phyloP scores from a whole-genome alignment of 2,329 filamentous ascomycete genomes.

The Colletotrichum destructivum region DNA sequence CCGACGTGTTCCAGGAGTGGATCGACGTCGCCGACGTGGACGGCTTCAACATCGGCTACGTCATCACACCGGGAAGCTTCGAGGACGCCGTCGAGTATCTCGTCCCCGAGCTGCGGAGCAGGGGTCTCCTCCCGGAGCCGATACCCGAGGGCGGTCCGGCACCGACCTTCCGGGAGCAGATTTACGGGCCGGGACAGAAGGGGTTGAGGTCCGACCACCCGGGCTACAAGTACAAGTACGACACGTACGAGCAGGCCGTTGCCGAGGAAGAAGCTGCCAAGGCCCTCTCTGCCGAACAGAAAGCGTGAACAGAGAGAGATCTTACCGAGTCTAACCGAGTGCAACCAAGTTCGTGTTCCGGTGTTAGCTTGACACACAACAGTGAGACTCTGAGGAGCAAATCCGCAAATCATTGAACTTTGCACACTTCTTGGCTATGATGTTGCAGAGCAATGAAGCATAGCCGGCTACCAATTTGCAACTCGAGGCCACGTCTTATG shows the following conservation, averaged over 20 bases:
- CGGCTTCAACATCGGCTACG: conserved; percentile 59
- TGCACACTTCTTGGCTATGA: no score
- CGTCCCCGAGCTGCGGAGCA: conserved; percentile 48
- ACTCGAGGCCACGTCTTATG: no score
- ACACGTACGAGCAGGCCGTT: conserved; percentile 24
- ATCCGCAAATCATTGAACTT: no score
- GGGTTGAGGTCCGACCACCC: conserved; percentile 26
- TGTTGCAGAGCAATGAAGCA: no score
- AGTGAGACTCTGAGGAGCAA: no score
- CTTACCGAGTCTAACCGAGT: not conserved
- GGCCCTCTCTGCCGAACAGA: no score
- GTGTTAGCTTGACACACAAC: no score
- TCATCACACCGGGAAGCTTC: conserved; percentile 57
- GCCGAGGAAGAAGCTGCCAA: conserved; percentile 12
- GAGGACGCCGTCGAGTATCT: conserved; percentile 52
- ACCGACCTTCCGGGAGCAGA: conserved; percentile 28
- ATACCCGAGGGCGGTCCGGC: not conserved
- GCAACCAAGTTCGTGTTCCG: no score
- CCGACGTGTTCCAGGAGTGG: conserved; percentile 61
- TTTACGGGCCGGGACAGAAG: conserved; percentile 24
- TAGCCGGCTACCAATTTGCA: no score
- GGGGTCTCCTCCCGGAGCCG: conserved; percentile 43
- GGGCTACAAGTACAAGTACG: conserved; percentile 28
- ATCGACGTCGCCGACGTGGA: conserved; percentile 58
- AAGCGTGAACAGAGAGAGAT: no score